Base-by-base conservation (phyloP, 495 filamentous ascomycete species). In the Beverwykella pulmonaria region DNA sequence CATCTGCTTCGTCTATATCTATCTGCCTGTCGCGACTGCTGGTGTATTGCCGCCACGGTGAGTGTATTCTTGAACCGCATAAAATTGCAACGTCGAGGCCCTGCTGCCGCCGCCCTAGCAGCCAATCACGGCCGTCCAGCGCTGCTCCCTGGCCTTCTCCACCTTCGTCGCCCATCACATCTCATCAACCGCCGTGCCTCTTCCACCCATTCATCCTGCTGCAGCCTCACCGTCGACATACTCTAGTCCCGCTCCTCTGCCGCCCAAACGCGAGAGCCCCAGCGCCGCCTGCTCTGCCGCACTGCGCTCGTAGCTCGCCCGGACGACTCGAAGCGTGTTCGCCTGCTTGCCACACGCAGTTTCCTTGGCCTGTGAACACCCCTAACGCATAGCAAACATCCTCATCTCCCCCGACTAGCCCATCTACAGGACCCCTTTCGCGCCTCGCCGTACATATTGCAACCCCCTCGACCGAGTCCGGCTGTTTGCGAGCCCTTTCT, bases 271-370 rank as follows among this genome's bases (percentile, higher is more conserved):
- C 20, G 26, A n/a, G 14, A 17, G 6, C 30, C 15, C n/a, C 46
- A 58, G 53, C 62, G 49, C 36, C 4, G 36, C 36, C 25, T 26
- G 23, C 47, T 48, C 20, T 15, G 29, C 57, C 22, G 22, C 39
- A 23, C 47, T 23, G 23, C 58, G 2, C 26, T 39, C 41, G 48
- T 9, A 8, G 48, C 23, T 29, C 30, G 17, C 20, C 26, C 20
- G 47, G 34, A 23, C 55, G 49, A 25, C 48, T 47, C 56, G 57
- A 64, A 23, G 48, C 55, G 61, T 34, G 32, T 30, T 19, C 47
- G 57, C 49, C 27, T 20, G n/a, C 52, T 71, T 56, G 69, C 69
- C 69, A 71, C 69, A 57, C 69, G 64, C 69, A 55, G 64, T 65
- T 68, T 58, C 69, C 60, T 57, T 59, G 66, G 44, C 54, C 63